A percentile compares a stretch with the other conserved stretches of the same genome.
Evolutionary conservation across 441 rosid genomes (phyloP).

Genomic region (Heliophila coronopifolia): DNA sequence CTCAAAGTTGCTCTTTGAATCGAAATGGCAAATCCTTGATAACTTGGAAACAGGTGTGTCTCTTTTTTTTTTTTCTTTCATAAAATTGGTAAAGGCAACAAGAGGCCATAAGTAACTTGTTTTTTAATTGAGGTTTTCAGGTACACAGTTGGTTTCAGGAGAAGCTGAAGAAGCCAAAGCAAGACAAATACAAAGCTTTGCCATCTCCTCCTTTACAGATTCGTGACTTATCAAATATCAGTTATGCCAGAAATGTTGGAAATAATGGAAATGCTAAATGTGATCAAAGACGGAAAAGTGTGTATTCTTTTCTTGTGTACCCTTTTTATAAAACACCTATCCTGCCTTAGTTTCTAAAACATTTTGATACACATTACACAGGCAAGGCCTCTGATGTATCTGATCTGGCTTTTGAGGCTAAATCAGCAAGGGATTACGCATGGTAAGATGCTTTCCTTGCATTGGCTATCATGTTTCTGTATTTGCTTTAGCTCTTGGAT

Average conservation of each 20-base stretch:
- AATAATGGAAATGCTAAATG: conserved; percentile 6
- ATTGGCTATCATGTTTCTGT: neutral
- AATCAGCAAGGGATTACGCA: conserved; percentile 46
- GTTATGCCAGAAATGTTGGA: conserved; percentile 6
- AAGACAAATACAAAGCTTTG: conserved; percentile 23
- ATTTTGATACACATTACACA: conserved; percentile 17
- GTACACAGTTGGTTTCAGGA: conserved; percentile 66
- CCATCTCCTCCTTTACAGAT: conserved; percentile 22
- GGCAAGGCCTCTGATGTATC: conserved; percentile 35
- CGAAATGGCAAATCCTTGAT: conserved; percentile 50
- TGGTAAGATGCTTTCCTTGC: conserved; percentile 36
- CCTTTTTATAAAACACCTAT: neutral
- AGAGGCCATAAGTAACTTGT: neutral
- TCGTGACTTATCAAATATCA: conserved; percentile 36
- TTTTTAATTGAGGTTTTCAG: conserved; percentile 31
- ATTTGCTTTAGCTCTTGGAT: neutral
- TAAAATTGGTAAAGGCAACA: neutral
- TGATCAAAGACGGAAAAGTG: conserved; percentile 41
- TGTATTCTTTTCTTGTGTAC: conserved; percentile 9
- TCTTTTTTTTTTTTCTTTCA: conserved; percentile 3
- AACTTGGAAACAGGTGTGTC: conserved; percentile 62
- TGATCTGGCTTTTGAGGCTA: conserved; percentile 57
- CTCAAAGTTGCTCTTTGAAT: conserved; percentile 43
- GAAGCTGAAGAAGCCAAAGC: conserved; percentile 31
- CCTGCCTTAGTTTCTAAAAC: neutral